phyloP scores from a whole-genome alignment of 768 basidiomycete genomes.

The Fomitopsis pulvina region DNA sequence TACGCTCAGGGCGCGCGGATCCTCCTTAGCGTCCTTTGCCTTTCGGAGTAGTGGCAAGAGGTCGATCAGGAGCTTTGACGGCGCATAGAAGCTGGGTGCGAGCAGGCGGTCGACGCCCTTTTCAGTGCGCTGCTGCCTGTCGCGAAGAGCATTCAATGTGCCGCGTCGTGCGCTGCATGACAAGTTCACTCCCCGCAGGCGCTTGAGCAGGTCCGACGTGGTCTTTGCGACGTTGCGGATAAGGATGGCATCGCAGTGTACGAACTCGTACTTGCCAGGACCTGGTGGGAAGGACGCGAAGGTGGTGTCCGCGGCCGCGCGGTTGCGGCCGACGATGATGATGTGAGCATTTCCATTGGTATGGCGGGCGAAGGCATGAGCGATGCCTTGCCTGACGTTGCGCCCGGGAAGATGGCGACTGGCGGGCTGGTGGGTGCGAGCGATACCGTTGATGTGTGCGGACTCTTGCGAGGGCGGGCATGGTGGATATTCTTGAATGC shows the following conservation, averaged over 20 bases:
- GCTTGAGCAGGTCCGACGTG: slow-evolving; percentile 21
- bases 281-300: slow-evolving; percentile 35
- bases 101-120: slow-evolving; percentile 38
- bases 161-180: slow-evolving; percentile 32
- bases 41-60: slow-evolving; percentile 36
- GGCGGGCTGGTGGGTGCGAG: slow-evolving; percentile 18
- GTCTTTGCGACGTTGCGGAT: slow-evolving; percentile 42
- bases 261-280: slow-evolving; percentile 40
- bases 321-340: slow-evolving; percentile 46
- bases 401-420: slow-evolving; percentile 27
- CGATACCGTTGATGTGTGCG: too few species aligned
- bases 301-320: slow-evolving; percentile 39
- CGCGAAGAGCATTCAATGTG: background rate
- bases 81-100: slow-evolving; percentile 43
- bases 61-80: slow-evolving; percentile 44
- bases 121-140: slow-evolving; percentile 33
- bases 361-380: slow-evolving; percentile 35
- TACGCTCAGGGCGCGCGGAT: slow-evolving; percentile 42
- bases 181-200: slow-evolving; percentile 45
- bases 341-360: slow-evolving; percentile 47
- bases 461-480: too few species aligned
- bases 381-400: slow-evolving; percentile 35
- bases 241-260: slow-evolving; percentile 42
- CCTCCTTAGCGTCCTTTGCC: slow-evolving; percentile 39
- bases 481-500: too few species aligned